phyloP scores from a whole-genome alignment of 805 yeast genomes.

The Nakazawaea populi region DNA sequence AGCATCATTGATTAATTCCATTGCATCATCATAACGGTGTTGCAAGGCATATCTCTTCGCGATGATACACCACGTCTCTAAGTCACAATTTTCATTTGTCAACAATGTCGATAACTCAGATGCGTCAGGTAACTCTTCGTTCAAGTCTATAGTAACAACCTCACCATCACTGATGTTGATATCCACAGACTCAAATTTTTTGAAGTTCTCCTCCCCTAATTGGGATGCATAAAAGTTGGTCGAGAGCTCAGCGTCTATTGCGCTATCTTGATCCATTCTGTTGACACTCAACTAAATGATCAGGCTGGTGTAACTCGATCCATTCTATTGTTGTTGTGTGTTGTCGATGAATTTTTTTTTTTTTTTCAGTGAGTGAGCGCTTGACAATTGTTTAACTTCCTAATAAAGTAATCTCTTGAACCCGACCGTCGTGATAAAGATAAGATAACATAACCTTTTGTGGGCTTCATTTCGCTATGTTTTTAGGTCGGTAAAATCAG shows the following conservation, averaged over 20 bases:
- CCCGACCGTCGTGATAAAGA: no score
- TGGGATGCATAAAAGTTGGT: constrained; percentile 4
- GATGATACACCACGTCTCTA: constrained; percentile 78
- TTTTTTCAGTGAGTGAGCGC: neutral
- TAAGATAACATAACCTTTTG: no score
- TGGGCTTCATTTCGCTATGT: no score
- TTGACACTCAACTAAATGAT: neutral
- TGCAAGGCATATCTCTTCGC: constrained; percentile 74
- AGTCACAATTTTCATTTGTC: constrained; percentile 72
- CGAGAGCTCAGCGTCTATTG: neutral
- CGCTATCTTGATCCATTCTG: neutral
- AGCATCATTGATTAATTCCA: constrained; percentile 58
- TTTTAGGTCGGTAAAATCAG: no score
- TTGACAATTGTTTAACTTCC: neutral
- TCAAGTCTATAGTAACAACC: constrained; percentile 73
- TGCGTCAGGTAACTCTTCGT: constrained; percentile 88
- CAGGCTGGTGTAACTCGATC: neutral
- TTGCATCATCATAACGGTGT: constrained; percentile 54
- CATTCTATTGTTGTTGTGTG: neutral
- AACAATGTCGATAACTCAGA: constrained; percentile 72
- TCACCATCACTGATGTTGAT: constrained; percentile 84
- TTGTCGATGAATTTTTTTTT: neutral
- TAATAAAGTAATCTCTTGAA: neutral
- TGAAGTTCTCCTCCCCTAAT: neutral
- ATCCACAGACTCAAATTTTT: constrained; percentile 34